Percentiles rank a stretch among this genome's conserved stretches.
These are phyloP conservation scores for Suaeda aralocaspica DNA, from an alignment of 148 eudicot species.

Conservation along the genomic window DNA sequence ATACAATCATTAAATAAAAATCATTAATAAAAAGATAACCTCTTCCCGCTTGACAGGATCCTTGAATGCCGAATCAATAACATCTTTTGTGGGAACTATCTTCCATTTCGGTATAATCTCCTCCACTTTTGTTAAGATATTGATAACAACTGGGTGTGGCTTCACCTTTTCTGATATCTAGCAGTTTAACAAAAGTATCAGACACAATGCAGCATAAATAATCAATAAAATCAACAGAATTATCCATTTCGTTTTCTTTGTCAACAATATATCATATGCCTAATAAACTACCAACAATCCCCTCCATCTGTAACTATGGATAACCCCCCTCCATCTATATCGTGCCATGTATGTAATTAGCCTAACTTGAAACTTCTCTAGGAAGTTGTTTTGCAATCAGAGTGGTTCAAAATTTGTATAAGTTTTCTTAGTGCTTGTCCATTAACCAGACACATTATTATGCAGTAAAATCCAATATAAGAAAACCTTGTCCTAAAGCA, in stretches of 20 bases:
- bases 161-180: constrained; percentile 99
- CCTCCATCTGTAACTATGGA: too few species aligned
- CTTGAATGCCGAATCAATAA: constrained; percentile 86
- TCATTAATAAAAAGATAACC: constrained; percentile 30
- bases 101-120: constrained; percentile 98
- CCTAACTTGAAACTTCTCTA: too few species aligned
- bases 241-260: background rate
- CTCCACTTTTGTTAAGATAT: constrained; percentile 69
- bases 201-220: background rate
- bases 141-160: constrained; percentile 87
- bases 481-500: too few species aligned
- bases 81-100: constrained; percentile 92
- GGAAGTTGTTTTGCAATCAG: background rate
- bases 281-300: background rate
- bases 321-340: too few species aligned
- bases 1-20: background rate
- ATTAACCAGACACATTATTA: background rate
- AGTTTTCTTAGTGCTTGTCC: background rate
- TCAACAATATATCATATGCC: background rate
- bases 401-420: background rate
- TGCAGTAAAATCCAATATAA: too few species aligned
- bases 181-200: background rate
- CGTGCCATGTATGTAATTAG: too few species aligned
- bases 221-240: background rate
- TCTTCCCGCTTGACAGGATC: constrained; percentile 88